Evolutionary conservation across 352 stramenopile genomes (phyloP), one percentile per base, ranked within the genome.

Genomic region (Pythium scleroteichum): DNA sequence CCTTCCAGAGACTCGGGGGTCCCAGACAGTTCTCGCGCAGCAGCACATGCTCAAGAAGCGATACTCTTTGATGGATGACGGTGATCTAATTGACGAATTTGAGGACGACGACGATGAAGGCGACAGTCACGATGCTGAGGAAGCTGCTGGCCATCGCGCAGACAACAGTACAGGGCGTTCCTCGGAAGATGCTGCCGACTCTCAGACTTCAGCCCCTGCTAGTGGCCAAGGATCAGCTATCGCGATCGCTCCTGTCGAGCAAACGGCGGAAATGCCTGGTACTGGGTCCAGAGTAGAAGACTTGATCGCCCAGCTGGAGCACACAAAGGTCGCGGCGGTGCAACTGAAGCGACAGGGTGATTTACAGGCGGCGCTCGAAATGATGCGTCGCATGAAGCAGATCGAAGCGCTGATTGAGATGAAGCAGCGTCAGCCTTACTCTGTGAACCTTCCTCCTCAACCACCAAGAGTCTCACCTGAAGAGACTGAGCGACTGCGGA

Each of bases 1-100:
- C 2, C 6, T 45, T 0, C 7, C 20, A 23, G 12, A 39, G 17
- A 22, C 26, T 20, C 19, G 26, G 6, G 14, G 24, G 2, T 20
- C n/a, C 8, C 20, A 12, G 13, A 44, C 38, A 20, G 38, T 8
- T 20, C 3, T 19, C 3, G 13, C 38, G 3, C 45, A 32, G 13
- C n/a, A 12, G 9, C 20, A 17, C 20, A 26, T 38, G 9, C 42
- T 48, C 20, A 29, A 7, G 23, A 52, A 55, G 16, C 55, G n/a
- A 13, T 42, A 56, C 24, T 69, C 47, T 0, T 69, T 58, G 3
- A 39, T 87, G 39, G 79, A 81, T 53, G 78, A 91, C 44, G 63
- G 81, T 44, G 71, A 76, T 16, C 52, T 91, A 13, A 91, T 91
- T 33, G 79, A 91, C n/a, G 79, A 69, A 16, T 91, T 88, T 63